Conservation (phyloP, 2,329 filamentous ascomycete species). For the Neofusicoccum umdonicola region DNA sequence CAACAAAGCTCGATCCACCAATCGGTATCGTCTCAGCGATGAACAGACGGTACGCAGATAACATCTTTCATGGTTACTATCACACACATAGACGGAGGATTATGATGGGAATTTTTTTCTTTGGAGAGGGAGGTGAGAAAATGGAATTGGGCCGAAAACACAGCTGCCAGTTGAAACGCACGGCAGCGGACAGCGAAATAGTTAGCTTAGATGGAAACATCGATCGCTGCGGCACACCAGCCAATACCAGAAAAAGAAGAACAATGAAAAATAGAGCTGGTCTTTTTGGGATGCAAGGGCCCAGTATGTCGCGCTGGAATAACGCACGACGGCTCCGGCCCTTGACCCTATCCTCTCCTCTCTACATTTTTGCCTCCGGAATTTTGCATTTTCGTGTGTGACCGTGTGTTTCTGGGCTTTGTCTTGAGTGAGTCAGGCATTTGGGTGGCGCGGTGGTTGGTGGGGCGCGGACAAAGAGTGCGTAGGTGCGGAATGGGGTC, state of each 20-base stretch:
- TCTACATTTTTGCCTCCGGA: neutral
- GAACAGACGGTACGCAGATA: conserved; percentile 13
- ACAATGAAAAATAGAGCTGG: neutral
- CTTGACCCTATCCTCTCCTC: neutral
- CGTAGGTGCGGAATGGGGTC: no score
- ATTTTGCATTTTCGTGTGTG: neutral
- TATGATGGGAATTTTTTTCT: neutral
- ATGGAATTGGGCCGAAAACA: neutral
- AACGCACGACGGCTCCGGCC: neutral
- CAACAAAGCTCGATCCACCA: conserved; percentile 2
- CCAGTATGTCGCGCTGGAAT: neutral
- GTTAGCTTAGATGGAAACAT: conserved; percentile 11
- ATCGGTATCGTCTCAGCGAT: conserved; percentile 11
- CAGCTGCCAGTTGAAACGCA: neutral
- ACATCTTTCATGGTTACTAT: neutral
- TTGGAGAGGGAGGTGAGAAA: neutral
- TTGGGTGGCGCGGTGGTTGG: no score
- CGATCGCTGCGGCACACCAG: neutral
- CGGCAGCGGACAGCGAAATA: neutral
- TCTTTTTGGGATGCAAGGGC: neutral
- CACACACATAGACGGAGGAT: conserved; percentile 4
- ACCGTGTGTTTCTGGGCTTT: neutral
- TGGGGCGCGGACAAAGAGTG: no score
- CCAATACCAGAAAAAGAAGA: neutral
- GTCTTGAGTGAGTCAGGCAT: neutral